Percentiles rank a stretch among this genome's conserved stretches.
Conservation (phyloP, 345 rosid genomes). For the Linum tenue region DNA sequence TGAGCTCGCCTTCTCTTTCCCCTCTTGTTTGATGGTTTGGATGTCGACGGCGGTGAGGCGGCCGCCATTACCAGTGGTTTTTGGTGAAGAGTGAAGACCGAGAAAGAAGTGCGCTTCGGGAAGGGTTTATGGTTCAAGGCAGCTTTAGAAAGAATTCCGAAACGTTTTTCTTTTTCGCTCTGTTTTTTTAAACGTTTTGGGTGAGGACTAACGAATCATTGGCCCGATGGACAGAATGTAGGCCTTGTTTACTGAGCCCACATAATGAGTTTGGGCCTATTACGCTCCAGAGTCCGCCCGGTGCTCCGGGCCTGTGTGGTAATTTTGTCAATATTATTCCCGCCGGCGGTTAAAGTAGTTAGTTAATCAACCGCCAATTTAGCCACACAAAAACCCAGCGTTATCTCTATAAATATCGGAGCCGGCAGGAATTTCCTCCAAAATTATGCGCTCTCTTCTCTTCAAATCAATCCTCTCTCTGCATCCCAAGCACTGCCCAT, state of each 20-base stretch:
- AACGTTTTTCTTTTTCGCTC: too few relatives aligned
- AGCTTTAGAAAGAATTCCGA: not conserved
- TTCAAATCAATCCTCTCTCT: slow-evolving; percentile 18
- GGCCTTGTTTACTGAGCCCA: too few relatives aligned
- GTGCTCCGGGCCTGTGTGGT: too few relatives aligned
- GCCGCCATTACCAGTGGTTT: slow-evolving; percentile 20
- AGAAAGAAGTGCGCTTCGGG: not conserved
- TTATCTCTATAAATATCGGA: not conserved
- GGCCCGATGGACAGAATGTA: too few relatives aligned
- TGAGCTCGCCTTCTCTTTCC: slow-evolving; percentile 32
- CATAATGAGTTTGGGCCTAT: too few relatives aligned
- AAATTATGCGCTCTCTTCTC: slow-evolving; percentile 19
- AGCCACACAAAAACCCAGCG: not conserved
- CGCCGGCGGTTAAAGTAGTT: not conserved
- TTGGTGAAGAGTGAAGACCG: not conserved
- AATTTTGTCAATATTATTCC: too few relatives aligned
- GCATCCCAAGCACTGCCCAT: slow-evolving; percentile 14
- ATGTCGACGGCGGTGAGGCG: slow-evolving; percentile 3
- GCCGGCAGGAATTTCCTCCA: not conserved
- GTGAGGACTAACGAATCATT: too few relatives aligned
- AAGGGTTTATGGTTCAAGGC: slow-evolving; percentile 6
- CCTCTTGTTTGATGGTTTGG: slow-evolving; percentile 14
- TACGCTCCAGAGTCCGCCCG: too few relatives aligned
- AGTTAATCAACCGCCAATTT: not conserved
- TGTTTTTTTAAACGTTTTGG: too few relatives aligned